Evolutionary conservation across 208 protist species (phyloP), one percentile per base, ranked within the genome.

Genomic region (Sergeia podlipaevii): DNA sequence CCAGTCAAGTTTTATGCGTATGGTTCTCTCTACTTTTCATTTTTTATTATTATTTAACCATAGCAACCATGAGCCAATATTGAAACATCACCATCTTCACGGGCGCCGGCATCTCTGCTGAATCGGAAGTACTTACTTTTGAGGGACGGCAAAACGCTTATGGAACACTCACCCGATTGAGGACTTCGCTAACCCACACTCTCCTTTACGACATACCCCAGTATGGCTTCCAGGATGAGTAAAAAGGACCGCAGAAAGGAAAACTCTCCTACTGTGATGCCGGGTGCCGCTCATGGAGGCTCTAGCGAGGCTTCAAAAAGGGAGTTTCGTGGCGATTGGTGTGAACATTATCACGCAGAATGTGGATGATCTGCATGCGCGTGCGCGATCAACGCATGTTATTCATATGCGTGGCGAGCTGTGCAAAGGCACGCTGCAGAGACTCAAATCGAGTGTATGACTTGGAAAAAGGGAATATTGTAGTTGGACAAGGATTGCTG

Each of bases 401-500:
- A 17, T 93, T 29, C 85, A 93, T 60, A 93, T 93, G 80, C 80
- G 89, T 32, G 85, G 80, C n/a, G 78, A 87, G 50, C 67, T 93
- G 10, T 53, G 87, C 13, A 87, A n/a, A 93, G 56, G 70, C 70
- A 34, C 74, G 76, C 37, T 89, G 80, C 62, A 56, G 33, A 1
- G 18, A 26, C 7, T 84, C 77, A 3, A 74, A 57, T 15, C 18
- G 59, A 1, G 62, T 89, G 5, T 60, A 69, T 46, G 61, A 60
- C 26, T 65, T 78, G 46, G 36, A 58, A 2, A 64, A 23, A 21
- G 54, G 61, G 20, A 68, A 80, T 42, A 48, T 87, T 11, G 3
- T n/a, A 66, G 1, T 48, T 52, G n/a, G 60, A 68, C 2, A 45
- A 48, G 48, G 71, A 70, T 33, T 38, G 43, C 18, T 93, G 80